A percentile compares a stretch with the other conserved stretches of the same genome.
Evolutionary conservation across 139 green algal species (phyloP).

Genomic region (Ettlia oleoabundans): DNA sequence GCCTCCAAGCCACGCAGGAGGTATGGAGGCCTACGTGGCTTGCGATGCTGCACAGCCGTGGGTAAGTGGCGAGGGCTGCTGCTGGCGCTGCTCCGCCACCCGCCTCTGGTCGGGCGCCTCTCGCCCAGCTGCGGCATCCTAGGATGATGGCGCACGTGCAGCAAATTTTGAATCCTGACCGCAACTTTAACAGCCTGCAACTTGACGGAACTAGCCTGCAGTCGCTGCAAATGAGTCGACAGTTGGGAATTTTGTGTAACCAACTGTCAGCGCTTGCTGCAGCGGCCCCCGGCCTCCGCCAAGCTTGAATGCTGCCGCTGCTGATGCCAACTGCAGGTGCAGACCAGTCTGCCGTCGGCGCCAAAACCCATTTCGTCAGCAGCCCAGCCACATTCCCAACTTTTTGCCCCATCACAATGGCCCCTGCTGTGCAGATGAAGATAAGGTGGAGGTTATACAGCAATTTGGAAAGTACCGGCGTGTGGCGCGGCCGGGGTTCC

Average conservation of each 20-base stretch:
- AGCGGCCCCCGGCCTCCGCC: no score
- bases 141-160: no score
- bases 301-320: no score
- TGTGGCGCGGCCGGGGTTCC: background rate
- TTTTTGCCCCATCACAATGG: background rate
- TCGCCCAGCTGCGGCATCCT: background rate
- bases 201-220: no score
- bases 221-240: no score
- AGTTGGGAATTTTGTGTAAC: no score
- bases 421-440: background rate
- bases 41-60: background rate
- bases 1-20: background rate
- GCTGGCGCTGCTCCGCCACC: background rate
- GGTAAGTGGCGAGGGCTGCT: background rate
- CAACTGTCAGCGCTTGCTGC: no score
- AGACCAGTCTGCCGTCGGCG: no score
- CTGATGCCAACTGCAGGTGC: no score
- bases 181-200: no score
- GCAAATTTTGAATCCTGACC: no score
- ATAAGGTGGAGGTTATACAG: background rate
- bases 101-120: background rate
- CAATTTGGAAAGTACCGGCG: background rate
- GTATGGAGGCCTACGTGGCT: background rate
- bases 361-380: background rate
- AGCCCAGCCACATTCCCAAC: background rate